Evolutionary conservation across 768 basidiomycete species (phyloP).

Genomic region (Mycena chlorophos): DNA sequence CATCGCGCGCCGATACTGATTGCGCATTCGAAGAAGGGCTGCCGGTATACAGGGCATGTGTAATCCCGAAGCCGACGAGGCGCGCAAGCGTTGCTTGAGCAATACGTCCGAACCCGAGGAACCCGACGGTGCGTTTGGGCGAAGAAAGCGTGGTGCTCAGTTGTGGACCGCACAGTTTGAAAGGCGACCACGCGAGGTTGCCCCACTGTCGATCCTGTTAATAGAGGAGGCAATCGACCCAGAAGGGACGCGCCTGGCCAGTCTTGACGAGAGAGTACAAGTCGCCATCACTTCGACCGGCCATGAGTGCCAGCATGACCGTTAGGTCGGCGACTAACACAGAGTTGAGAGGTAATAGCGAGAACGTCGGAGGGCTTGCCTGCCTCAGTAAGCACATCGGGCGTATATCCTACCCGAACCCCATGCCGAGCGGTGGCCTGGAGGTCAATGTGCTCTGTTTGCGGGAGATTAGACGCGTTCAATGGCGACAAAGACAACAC

Average conservation of each 20-base stretch:
- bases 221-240: not conserved
- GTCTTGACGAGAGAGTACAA: constrained; percentile 64
- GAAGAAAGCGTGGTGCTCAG: constrained; percentile 54
- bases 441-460: constrained; percentile 80
- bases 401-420: constrained; percentile 86
- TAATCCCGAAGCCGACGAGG: constrained; percentile 81
- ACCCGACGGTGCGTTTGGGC: constrained; percentile 72
- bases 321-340: constrained; percentile 81
- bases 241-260: constrained; percentile 53
- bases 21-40: constrained; percentile 54
- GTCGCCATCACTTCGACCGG: constrained; percentile 74
- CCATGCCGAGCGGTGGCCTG: constrained; percentile 55
- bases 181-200: constrained; percentile 74
- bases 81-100: constrained; percentile 80
- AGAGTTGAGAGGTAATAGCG: not conserved
- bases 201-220: constrained; percentile 55
- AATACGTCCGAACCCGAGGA: constrained; percentile 95
- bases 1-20: constrained; percentile 38
- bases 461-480: not conserved
- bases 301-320: constrained; percentile 93
- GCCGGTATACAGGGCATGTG: constrained; percentile 65
- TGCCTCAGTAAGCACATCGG: constrained; percentile 90
- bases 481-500: constrained; percentile 15
- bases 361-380: constrained; percentile 42
- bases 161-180: constrained; percentile 82